A percentile compares a stretch with the other conserved stretches of the same genome.
Conservation (phyloP, 257 asterid genomes). For the Jacaranda copaia region DNA sequence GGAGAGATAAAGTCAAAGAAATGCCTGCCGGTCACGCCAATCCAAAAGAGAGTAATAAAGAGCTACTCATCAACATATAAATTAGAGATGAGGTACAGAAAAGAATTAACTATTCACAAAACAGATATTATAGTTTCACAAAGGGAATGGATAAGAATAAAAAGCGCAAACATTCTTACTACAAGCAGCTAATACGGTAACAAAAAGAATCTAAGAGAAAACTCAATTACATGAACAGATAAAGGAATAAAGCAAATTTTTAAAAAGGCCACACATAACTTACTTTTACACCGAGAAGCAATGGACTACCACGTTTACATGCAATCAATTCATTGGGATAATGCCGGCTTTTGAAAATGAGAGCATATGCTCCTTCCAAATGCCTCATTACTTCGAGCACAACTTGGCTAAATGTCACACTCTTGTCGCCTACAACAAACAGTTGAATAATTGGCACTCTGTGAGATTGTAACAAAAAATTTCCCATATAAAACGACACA, state of each 20-base stretch:
- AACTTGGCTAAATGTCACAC: slow-evolving; percentile 90
- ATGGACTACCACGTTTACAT: slow-evolving; percentile 98
- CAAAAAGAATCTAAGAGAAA: slow-evolving; percentile 23
- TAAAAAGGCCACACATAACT: slow-evolving; percentile 38
- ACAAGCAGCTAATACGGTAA: slow-evolving; percentile 3
- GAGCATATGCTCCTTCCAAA: slow-evolving; percentile 99
- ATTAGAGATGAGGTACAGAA: neutral
- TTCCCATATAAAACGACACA: slow-evolving; percentile 9
- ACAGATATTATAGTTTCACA: too few relatives aligned
- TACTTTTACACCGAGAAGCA: slow-evolving; percentile 98
- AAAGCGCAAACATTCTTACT: neutral
- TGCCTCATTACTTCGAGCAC: slow-evolving; percentile 98
- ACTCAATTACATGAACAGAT: neutral
- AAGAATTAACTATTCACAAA: too few relatives aligned
- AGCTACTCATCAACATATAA: neutral
- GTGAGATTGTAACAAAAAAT: neutral
- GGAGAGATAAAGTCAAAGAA: neutral
- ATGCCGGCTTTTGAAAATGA: slow-evolving; percentile 87
- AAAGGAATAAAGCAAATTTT: slow-evolving; percentile 15
- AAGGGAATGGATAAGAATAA: neutral
- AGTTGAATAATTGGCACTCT: slow-evolving; percentile 28
- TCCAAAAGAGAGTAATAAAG: neutral
- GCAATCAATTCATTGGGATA: slow-evolving; percentile 97
- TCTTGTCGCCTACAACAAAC: slow-evolving; percentile 68
- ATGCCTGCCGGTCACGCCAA: neutral